phyloP scores from a whole-genome alignment of 2,329 filamentous ascomycete species.

The Clonostachys rhizophaga region DNA sequence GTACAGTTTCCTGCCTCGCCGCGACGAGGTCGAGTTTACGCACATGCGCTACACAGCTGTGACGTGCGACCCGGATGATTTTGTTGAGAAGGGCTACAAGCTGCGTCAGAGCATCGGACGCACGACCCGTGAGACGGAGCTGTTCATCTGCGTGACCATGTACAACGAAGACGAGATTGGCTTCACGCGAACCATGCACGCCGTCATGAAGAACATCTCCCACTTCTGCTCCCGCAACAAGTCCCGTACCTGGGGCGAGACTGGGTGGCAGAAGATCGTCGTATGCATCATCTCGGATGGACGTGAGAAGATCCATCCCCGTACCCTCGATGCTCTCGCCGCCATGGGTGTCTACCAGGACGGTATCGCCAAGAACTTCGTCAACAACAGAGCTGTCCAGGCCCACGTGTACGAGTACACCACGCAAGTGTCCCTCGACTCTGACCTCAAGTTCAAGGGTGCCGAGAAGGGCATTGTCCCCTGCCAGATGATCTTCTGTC shows the following conservation, averaged over 20 bases:
- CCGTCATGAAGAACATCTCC: constrained; percentile 95
- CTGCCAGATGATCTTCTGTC: constrained; percentile 95
- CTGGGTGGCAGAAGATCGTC: constrained; percentile 98
- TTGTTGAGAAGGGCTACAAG: constrained; percentile 83
- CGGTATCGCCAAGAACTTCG: constrained; percentile 96
- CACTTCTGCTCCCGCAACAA: constrained; percentile 93
- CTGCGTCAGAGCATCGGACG: constrained; percentile 84
- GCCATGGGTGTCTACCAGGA: constrained; percentile 98
- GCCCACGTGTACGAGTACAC: constrained; percentile 99
- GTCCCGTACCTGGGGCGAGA: constrained; percentile 93
- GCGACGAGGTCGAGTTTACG: constrained; percentile 94
- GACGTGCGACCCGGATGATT: constrained; percentile 96
- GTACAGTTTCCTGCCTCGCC: constrained; percentile 90
- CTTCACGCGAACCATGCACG: constrained; percentile 97
- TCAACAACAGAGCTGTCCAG: constrained; percentile 93
- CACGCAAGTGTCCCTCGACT: constrained; percentile 92
- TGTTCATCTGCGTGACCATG: constrained; percentile 98
- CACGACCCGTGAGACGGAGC: constrained; percentile 82
- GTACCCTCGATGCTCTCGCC: constrained; percentile 88
- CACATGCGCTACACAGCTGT: constrained; percentile 98
- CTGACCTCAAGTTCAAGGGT: constrained; percentile 97
- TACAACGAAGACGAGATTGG: constrained; percentile 98
- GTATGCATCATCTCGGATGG: constrained; percentile 96
- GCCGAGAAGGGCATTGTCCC: constrained; percentile 98
- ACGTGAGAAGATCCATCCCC: constrained; percentile 81